A percentile compares a stretch with the other conserved stretches of the same genome.
Conservation (phyloP, 495 filamentous ascomycete species). For the Pseudotulostoma volvatum region DNA sequence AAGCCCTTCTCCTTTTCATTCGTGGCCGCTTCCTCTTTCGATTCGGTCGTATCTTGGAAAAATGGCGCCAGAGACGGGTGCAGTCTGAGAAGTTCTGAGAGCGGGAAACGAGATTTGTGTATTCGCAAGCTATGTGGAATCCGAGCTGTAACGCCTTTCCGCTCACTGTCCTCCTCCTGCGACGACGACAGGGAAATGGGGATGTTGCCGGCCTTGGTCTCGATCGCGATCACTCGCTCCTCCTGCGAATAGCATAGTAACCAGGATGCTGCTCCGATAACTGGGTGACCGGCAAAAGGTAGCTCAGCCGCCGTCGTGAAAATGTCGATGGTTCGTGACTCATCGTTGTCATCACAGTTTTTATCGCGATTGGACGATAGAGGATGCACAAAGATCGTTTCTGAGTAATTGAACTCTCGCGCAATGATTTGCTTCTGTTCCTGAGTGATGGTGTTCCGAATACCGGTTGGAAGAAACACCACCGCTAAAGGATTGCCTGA, state of each 20-base stretch:
- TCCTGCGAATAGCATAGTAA: constrained; percentile 13
- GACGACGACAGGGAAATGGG: constrained; percentile 25
- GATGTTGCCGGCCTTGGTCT: constrained; percentile 48
- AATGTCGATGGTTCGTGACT: constrained; percentile 45
- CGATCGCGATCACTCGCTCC: constrained; percentile 11
- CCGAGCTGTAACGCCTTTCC: constrained; percentile 35
- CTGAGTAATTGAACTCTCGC: constrained; percentile 69
- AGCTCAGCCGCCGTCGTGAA: constrained; percentile 47
- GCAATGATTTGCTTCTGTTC: constrained; percentile 39
- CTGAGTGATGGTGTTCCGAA: constrained; percentile 14
- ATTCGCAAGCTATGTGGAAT: constrained; percentile 54
- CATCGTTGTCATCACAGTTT: constrained; percentile 1
- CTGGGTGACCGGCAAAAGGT: constrained; percentile 66
- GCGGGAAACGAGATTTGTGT: constrained; percentile 26
- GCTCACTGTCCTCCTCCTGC: too few species aligned
- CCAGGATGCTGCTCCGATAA: constrained; percentile 51
- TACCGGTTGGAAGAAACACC: constrained; percentile 22
- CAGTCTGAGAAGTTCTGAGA: constrained; percentile 17
- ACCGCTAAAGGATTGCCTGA: constrained; percentile 25
- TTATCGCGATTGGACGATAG: not conserved
- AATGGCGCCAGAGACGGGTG: constrained; percentile 16
- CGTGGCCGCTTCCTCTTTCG: too few species aligned
- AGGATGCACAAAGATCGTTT: constrained; percentile 61
- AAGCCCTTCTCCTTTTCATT: constrained; percentile 1
- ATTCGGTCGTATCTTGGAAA: too few species aligned